Conservation (phyloP, 2,329 filamentous ascomycete species). For the Fusarium annulatum region DNA sequence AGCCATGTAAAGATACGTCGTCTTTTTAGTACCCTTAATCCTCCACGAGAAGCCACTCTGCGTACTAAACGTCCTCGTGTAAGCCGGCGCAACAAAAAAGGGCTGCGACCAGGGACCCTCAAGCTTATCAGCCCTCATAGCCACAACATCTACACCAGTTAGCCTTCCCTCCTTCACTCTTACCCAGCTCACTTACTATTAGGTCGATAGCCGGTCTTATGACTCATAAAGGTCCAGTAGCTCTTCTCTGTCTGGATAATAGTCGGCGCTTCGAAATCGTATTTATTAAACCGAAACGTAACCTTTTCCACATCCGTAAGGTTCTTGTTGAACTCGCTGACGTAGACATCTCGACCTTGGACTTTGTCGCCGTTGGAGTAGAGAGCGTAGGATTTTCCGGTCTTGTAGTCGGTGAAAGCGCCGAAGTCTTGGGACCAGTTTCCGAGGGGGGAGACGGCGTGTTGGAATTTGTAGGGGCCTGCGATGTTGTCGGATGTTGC, state of each 20-base stretch:
- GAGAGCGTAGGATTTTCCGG: conserved; percentile 65
- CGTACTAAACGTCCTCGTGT: conserved; percentile 63
- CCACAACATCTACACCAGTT: conserved; percentile 57
- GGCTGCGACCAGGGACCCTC: conserved; percentile 64
- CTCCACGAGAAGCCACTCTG: conserved; percentile 62
- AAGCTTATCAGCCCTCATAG: conserved; percentile 61
- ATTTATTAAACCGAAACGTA: conserved; percentile 67
- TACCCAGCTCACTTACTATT: conserved; percentile 53
- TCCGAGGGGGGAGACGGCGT: conserved; percentile 65
- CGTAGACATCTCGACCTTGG: conserved; percentile 67
- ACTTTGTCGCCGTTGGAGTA: conserved; percentile 69
- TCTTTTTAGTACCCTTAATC: conserved; percentile 58
- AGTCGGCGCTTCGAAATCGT: conserved; percentile 68
- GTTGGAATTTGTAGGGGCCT: conserved; percentile 65
- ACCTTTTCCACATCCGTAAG: conserved; percentile 63
- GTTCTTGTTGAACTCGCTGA: conserved; percentile 64
- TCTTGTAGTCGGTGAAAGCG: conserved; percentile 69
- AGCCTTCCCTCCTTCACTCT: not conserved
- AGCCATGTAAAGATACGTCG: conserved; percentile 61
- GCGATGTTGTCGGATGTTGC: conserved; percentile 63
- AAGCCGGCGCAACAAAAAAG: conserved; percentile 59
- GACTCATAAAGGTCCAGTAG: conserved; percentile 71
- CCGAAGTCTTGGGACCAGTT: conserved; percentile 74
- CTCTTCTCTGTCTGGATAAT: conserved; percentile 70
- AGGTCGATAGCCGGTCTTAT: conserved; percentile 72